These are phyloP conservation scores for Phyllostachys edulis DNA, from an alignment of 176 grass and related monocot genomes.

Conservation along the genomic window DNA sequence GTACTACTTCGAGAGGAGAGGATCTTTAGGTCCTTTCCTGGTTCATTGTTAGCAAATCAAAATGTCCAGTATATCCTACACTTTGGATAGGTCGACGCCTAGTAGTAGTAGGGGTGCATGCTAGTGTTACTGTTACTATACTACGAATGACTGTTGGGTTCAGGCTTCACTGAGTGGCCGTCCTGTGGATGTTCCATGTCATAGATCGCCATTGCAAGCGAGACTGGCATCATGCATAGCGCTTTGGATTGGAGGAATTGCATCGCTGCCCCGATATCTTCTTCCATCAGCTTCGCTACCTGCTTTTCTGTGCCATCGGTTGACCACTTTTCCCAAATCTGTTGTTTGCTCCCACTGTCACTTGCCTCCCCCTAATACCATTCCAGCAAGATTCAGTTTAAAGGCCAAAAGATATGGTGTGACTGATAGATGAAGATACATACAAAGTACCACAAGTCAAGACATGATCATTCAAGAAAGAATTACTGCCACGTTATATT, in stretches of 20 bases:
- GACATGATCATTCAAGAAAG: background rate
- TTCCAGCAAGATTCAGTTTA: slow-evolving; percentile 21
- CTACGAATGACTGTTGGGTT: slow-evolving; percentile 69
- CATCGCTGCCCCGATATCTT: slow-evolving; percentile 83
- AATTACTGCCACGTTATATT: background rate
- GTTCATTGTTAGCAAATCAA: slow-evolving; percentile 29
- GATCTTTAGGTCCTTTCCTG: slow-evolving; percentile 52
- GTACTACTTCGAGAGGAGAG: slow-evolving; percentile 28
- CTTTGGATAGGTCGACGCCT: slow-evolving; percentile 34
- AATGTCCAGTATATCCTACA: slow-evolving; percentile 31
- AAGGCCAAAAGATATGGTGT: background rate
- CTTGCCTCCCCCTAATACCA: slow-evolving; percentile 65
- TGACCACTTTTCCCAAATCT: slow-evolving; percentile 90
- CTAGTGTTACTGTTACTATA: slow-evolving; percentile 27
- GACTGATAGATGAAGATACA: background rate
- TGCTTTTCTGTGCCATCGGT: slow-evolving; percentile 85
- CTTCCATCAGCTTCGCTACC: slow-evolving; percentile 89
- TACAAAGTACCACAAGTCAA: background rate
- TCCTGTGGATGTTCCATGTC: slow-evolving; percentile 65
- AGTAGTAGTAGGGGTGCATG: slow-evolving; percentile 14
- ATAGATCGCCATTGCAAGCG: slow-evolving; percentile 87
- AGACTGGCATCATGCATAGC: slow-evolving; percentile 91
- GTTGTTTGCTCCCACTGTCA: slow-evolving; percentile 61
- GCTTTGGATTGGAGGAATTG: slow-evolving; percentile 94
- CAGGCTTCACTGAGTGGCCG: slow-evolving; percentile 57